A percentile compares a stretch with the other conserved stretches of the same genome.
Conservation (phyloP, 192 early-diverging fungal species). For the Linnemannia schmuckeri region DNA sequence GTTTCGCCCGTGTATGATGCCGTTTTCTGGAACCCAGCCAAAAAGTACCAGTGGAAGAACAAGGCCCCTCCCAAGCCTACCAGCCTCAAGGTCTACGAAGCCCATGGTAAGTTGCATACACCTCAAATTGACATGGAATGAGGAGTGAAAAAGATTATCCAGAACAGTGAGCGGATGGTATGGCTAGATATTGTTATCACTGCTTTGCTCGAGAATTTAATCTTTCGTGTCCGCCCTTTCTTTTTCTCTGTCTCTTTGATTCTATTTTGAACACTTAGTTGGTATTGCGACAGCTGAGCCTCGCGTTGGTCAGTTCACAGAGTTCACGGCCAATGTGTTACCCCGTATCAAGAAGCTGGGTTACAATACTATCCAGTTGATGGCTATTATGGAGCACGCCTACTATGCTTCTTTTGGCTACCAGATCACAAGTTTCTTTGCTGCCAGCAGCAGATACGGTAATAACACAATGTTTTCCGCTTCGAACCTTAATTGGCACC, state of each 20-base stretch:
- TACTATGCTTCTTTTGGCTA: conserved; percentile 98
- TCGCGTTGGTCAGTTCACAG: conserved; percentile 83
- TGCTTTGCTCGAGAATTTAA: background rate
- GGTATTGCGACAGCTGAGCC: conserved; percentile 91
- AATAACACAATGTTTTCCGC: background rate
- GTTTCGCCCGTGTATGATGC: conserved; percentile 90
- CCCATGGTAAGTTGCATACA: conserved; percentile 29
- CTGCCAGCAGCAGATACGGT: conserved; percentile 88
- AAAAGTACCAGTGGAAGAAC: conserved; percentile 86
- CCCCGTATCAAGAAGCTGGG: conserved; percentile 86
- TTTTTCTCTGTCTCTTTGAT: background rate
- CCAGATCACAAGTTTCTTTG: conserved; percentile 96
- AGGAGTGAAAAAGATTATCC: background rate
- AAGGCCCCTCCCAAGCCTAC: conserved; percentile 74
- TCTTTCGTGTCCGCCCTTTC: background rate
- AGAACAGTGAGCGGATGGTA: background rate
- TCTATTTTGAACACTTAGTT: conserved; percentile 62
- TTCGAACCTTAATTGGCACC: background rate
- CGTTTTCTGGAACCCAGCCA: conserved; percentile 93
- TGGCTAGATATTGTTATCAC: background rate
- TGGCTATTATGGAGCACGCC: conserved; percentile 98
- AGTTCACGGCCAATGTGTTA: conserved; percentile 87
- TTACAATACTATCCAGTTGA: conserved; percentile 85
- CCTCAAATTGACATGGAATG: background rate
- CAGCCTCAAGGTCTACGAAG: conserved; percentile 88